These are phyloP conservation scores for Saraca asoca DNA, from an alignment of 331 rosid genomes.

Conservation along the genomic window DNA sequence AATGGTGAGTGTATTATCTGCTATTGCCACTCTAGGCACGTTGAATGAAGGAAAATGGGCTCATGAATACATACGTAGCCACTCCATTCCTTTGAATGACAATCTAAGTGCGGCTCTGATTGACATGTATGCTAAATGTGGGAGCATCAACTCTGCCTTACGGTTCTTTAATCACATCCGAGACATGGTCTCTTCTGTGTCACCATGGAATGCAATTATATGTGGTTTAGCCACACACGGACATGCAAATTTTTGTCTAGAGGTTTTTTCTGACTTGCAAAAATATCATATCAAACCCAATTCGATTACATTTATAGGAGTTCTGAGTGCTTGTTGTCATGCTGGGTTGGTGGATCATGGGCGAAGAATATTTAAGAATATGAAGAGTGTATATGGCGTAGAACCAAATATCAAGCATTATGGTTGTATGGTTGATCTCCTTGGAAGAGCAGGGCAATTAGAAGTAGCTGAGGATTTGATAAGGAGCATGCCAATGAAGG, in stretches of 20 bases:
- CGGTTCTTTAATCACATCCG: conserved; percentile 61
- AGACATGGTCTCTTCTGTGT: conserved; percentile 53
- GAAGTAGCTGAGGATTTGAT: conserved; percentile 74
- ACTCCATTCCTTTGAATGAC: conserved; percentile 70
- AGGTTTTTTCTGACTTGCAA: conserved; percentile 68
- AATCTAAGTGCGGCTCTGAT: conserved; percentile 75
- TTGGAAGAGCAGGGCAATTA: conserved; percentile 80
- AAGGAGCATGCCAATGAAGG: conserved; percentile 79
- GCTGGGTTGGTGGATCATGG: conserved; percentile 77
- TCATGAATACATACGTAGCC: conserved; percentile 54
- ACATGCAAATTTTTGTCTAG: conserved; percentile 62
- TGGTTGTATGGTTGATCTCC: conserved; percentile 91
- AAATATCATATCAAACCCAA: conserved; percentile 59
- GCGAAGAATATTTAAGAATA: conserved; percentile 65
- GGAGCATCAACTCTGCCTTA: conserved; percentile 69
- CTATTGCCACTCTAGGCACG: conserved; percentile 74
- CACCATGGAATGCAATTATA: conserved; percentile 91
- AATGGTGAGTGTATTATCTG: conserved; percentile 84
- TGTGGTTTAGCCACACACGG: conserved; percentile 90
- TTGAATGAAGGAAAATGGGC: conserved; percentile 73
- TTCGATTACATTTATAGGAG: conserved; percentile 81
- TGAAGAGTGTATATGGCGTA: conserved; percentile 62
- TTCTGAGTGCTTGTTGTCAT: conserved; percentile 88
- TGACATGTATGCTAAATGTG: conserved; percentile 94
- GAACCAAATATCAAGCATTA: conserved; percentile 91